Conservation (phyloP, 345 rosid species). For the Reutealis trisperma region DNA sequence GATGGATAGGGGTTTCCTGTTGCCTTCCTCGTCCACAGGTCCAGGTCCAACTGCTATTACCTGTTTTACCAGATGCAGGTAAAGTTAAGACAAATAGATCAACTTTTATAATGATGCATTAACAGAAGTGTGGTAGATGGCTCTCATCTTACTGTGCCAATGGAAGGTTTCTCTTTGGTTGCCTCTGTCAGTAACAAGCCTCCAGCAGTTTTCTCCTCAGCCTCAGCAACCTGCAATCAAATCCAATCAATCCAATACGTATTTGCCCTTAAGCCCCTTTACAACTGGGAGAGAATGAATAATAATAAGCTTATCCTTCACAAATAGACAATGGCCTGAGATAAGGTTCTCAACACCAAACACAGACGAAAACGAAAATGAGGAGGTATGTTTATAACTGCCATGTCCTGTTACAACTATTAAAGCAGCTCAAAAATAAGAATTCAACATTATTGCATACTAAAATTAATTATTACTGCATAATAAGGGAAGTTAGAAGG, state of each 20-base stretch:
- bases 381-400: no score
- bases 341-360: no score
- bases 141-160: constrained; percentile 60
- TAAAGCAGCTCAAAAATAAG: not conserved
- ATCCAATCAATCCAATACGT: not conserved
- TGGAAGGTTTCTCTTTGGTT: constrained; percentile 89
- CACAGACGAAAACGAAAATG: no score
- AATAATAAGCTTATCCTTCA: not conserved
- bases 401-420: not conserved
- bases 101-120: not conserved
- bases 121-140: no score
- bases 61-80: constrained; percentile 37
- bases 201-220: constrained; percentile 94
- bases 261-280: not conserved
- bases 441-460: not conserved
- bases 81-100: not conserved
- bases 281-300: not conserved
- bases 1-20: constrained; percentile 46
- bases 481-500: not conserved
- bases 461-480: no score
- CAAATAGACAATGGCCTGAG: not conserved
- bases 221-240: constrained; percentile 70
- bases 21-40: constrained; percentile 79
- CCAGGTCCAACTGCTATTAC: constrained; percentile 89
- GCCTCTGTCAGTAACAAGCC: constrained; percentile 86